Evolutionary conservation across 257 asterid genomes (phyloP).

Genomic region (Scutellaria galericulata): DNA sequence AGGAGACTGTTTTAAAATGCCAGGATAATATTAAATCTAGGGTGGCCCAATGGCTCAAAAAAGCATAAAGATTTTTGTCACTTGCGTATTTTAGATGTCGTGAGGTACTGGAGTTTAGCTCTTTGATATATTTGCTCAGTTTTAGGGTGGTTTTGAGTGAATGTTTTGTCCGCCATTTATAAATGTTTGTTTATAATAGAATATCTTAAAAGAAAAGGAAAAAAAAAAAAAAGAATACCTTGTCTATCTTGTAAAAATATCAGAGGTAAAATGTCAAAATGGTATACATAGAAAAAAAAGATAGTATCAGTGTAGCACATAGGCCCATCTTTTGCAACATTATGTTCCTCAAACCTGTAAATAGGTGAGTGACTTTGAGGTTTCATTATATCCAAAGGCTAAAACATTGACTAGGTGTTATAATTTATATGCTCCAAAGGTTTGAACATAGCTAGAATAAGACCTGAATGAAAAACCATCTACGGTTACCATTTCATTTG

Average conservation of each 20-base stretch:
- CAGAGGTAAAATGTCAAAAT: neutral
- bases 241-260: neutral
- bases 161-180: neutral
- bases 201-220: neutral
- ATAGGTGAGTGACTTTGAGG: neutral
- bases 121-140: neutral
- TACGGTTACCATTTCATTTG: neutral
- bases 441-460: conserved; percentile 3
- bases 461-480: conserved; percentile 2
- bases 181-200: conserved; percentile 18
- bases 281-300: neutral
- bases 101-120: neutral
- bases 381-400: conserved; percentile 20
- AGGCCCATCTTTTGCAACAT: neutral
- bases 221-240: neutral
- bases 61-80: neutral
- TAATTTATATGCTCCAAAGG: neutral
- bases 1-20: neutral
- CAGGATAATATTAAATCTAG: neutral
- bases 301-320: neutral
- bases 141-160: neutral
- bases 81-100: neutral
- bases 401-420: neutral
- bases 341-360: neutral
- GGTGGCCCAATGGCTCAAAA: neutral